Evolutionary conservation across 148 eudicot genomes (phyloP).

Genomic region (Chenopodium album): DNA sequence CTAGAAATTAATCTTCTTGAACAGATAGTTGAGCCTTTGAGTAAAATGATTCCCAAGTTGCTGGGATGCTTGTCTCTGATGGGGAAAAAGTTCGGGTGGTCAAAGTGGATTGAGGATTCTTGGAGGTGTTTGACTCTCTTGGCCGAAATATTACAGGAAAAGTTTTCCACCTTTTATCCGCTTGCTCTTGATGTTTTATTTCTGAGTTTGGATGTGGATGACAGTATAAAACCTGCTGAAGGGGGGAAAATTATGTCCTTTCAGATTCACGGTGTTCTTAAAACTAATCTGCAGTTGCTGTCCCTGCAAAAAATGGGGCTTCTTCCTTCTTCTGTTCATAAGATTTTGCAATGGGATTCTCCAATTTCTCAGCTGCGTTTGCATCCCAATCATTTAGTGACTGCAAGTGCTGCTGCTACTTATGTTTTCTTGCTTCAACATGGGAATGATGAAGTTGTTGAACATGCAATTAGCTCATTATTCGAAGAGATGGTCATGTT

Average conservation of each 20-base stretch:
- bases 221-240: slow-evolving; percentile 24
- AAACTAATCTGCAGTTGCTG: slow-evolving; percentile 86
- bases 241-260: slow-evolving; percentile 53
- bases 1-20: slow-evolving; percentile 78
- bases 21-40: slow-evolving; percentile 76
- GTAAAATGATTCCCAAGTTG: slow-evolving; percentile 71
- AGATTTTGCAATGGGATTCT: slow-evolving; percentile 65
- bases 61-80: slow-evolving; percentile 67
- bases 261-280: slow-evolving; percentile 94
- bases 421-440: slow-evolving; percentile 94
- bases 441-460: slow-evolving; percentile 71
- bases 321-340: slow-evolving; percentile 65
- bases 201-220: slow-evolving; percentile 61
- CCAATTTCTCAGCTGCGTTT: slow-evolving; percentile 83
- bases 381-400: slow-evolving; percentile 88
- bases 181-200: slow-evolving; percentile 66
- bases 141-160: slow-evolving; percentile 90
- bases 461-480: slow-evolving; percentile 51
- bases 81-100: slow-evolving; percentile 90
- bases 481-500: slow-evolving; percentile 64
- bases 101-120: slow-evolving; percentile 83
- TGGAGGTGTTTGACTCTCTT: slow-evolving; percentile 97
- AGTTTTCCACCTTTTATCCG: slow-evolving; percentile 68
- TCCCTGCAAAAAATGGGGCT: slow-evolving; percentile 88
- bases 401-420: slow-evolving; percentile 86